Percentiles rank a stretch among this genome's conserved stretches.
These are phyloP conservation scores for Angomonas desouzai DNA, from an alignment of 208 protist genomes.

Conservation along the genomic window DNA sequence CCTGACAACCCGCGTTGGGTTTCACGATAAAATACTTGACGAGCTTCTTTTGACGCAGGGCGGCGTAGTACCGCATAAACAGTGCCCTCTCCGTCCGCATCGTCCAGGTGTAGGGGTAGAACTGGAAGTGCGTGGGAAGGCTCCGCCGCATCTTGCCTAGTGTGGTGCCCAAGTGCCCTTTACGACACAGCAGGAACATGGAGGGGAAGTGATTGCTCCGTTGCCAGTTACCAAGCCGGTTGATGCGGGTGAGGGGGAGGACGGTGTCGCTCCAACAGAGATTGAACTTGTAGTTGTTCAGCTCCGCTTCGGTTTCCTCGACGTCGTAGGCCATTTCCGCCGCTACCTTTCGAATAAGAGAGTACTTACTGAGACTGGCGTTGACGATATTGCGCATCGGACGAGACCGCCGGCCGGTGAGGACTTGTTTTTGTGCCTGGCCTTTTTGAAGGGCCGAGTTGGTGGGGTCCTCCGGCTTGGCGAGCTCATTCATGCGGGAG, in stretches of 20 bases:
- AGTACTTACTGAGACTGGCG: conserved; percentile 78
- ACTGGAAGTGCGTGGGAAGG: conserved; percentile 85
- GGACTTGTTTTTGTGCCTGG: conserved; percentile 16
- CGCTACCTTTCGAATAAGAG: conserved; percentile 69
- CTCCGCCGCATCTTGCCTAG: conserved; percentile 75
- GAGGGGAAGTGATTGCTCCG: conserved; percentile 93
- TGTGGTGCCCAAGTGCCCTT: conserved; percentile 90
- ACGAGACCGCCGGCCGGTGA: conserved; percentile 25
- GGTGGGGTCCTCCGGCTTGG: conserved; percentile 24
- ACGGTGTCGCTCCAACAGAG: conserved; percentile 93
- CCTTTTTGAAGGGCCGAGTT: conserved; percentile 12
- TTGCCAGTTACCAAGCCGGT: conserved; percentile 89
- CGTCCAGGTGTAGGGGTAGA: conserved; percentile 89
- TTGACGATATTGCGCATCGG: conserved; percentile 61
- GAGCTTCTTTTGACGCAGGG: conserved; percentile 43
- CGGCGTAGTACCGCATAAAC: conserved; percentile 62
- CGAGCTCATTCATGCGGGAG: conserved; percentile 34
- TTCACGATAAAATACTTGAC: conserved; percentile 94
- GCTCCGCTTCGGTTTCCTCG: conserved; percentile 71
- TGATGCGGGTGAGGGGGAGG: conserved; percentile 84
- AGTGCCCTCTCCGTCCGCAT: conserved; percentile 71
- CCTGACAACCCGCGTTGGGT: conserved; percentile 91
- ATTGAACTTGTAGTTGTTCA: conserved; percentile 90
- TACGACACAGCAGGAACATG: conserved; percentile 93
- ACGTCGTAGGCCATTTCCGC: conserved; percentile 68